A percentile compares a stretch with the other conserved stretches of the same genome.
Evolutionary conservation across 208 protist genomes (phyloP).

Genomic region (Lotmaria passim): DNA sequence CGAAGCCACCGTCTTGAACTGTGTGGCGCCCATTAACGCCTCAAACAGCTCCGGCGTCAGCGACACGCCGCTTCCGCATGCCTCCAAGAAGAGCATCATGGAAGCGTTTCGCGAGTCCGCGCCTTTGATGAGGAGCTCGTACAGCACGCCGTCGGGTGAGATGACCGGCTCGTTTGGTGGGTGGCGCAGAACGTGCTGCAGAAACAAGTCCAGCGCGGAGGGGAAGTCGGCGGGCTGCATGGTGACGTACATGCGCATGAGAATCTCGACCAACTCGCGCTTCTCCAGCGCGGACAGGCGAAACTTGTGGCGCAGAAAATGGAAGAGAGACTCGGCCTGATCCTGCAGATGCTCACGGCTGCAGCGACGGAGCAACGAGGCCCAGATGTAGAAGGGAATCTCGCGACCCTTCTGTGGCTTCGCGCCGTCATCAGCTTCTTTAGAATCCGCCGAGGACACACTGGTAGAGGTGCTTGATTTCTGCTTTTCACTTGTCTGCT

Average conservation of each 20-base stretch:
- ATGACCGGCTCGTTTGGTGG: slow-evolving; percentile 61
- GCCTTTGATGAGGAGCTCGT: slow-evolving; percentile 71
- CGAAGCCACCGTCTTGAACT: slow-evolving; percentile 46
- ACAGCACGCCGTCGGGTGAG: slow-evolving; percentile 48
- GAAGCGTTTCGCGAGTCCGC: slow-evolving; percentile 81
- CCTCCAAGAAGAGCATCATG: slow-evolving; percentile 90
- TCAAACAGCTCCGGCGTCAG: slow-evolving; percentile 74
- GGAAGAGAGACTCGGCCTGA: slow-evolving; percentile 78
- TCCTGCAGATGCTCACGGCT: slow-evolving; percentile 74
- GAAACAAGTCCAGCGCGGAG: slow-evolving; percentile 66
- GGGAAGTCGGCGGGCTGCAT: slow-evolving; percentile 71
- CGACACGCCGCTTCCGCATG: slow-evolving; percentile 68
- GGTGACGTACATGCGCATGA: slow-evolving; percentile 89
- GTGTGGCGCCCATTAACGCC: slow-evolving; percentile 50
- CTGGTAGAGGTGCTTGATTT: background rate
- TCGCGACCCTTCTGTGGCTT: slow-evolving; percentile 22
- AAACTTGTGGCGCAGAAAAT: slow-evolving; percentile 78
- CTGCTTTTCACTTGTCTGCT: no score
- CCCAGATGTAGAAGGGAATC: slow-evolving; percentile 84
- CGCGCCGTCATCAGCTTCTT: background rate
- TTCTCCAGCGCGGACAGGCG: slow-evolving; percentile 50
- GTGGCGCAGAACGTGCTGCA: slow-evolving; percentile 67
- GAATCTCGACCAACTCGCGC: slow-evolving; percentile 84
- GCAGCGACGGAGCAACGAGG: slow-evolving; percentile 80
- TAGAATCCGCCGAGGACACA: background rate